A percentile compares a stretch with the other conserved stretches of the same genome.
phyloP scores from a whole-genome alignment of 1,284 basidiomycete genomes.

The Ceratobasidium sp. region DNA sequence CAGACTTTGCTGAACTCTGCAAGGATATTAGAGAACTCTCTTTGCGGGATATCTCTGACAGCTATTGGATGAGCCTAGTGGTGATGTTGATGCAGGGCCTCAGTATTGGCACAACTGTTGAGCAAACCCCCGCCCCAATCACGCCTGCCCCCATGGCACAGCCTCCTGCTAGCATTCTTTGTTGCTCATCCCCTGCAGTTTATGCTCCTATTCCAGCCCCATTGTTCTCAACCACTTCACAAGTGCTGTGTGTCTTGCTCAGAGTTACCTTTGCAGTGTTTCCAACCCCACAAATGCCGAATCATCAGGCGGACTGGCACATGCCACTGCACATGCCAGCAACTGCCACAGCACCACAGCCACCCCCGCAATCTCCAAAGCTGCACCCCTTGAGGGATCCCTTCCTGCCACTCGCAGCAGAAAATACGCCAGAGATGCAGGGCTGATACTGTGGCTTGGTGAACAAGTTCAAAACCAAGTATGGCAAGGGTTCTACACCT shows the following conservation, averaged over 20 bases:
- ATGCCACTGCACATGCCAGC: not conserved
- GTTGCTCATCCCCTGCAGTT: too few species aligned
- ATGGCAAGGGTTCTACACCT: not conserved
- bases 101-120: too few species aligned
- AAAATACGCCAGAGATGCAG: not conserved
- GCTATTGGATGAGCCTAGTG: not conserved
- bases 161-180: too few species aligned
- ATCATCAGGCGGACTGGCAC: not conserved
- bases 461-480: not conserved
- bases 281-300: not conserved
- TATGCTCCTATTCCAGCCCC: not conserved
- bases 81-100: too few species aligned
- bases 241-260: not conserved
- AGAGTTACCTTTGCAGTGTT: not conserved
- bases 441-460: not conserved
- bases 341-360: not conserved
- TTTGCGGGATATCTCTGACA: not conserved
- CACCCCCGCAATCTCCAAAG: not conserved
- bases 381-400: not conserved
- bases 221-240: not conserved
- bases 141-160: too few species aligned
- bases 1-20: slow-evolving; percentile 11
- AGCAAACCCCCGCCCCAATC: too few species aligned
- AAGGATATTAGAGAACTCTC: slow-evolving; percentile 9
- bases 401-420: not conserved